These are phyloP conservation scores for Nasturtium officinale DNA, from an alignment of 345 rosid species.

Conservation along the genomic window DNA sequence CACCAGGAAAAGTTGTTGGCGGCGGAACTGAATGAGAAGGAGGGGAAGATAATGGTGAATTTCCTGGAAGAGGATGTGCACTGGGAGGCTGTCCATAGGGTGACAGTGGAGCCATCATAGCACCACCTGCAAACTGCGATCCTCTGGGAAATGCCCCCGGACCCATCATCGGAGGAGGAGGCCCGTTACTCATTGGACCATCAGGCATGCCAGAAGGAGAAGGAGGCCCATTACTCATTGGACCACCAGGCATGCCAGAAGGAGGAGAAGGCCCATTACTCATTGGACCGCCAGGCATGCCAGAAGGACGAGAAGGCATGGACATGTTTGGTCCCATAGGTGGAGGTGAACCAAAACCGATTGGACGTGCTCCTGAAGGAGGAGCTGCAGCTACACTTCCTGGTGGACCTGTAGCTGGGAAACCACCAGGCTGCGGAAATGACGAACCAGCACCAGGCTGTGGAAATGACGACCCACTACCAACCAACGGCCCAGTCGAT, in stretches of 20 bases:
- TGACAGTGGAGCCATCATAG: slow-evolving; percentile 42
- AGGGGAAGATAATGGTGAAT: slow-evolving; percentile 38
- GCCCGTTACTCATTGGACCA: background rate
- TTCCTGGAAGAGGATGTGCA: slow-evolving; percentile 27
- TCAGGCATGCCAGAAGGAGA: slow-evolving; percentile 15
- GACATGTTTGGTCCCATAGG: slow-evolving; percentile 34
- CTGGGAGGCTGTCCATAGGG: slow-evolving; percentile 37
- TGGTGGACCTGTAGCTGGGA: slow-evolving; percentile 27
- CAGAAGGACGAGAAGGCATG: slow-evolving; percentile 25
- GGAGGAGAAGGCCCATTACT: slow-evolving; percentile 15
- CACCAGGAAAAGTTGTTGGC: slow-evolving; percentile 34
- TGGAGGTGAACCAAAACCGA: slow-evolving; percentile 43
- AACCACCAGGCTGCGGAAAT: slow-evolving; percentile 26
- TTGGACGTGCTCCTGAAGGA: slow-evolving; percentile 39
- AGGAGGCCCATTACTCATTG: slow-evolving; percentile 8
- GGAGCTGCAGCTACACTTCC: slow-evolving; percentile 34
- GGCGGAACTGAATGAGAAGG: slow-evolving; percentile 39
- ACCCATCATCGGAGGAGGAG: slow-evolving; percentile 29
- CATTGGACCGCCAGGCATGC: slow-evolving; percentile 3
- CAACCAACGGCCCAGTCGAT: slow-evolving; percentile 11
- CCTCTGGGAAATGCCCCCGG: slow-evolving; percentile 38
- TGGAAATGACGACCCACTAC: slow-evolving; percentile 10
- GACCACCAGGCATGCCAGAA: background rate
- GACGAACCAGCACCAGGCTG: slow-evolving; percentile 4
- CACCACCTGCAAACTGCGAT: slow-evolving; percentile 12